Evolutionary conservation across 805 yeast species (phyloP).

Genomic region (Lipomyces yamadae): DNA sequence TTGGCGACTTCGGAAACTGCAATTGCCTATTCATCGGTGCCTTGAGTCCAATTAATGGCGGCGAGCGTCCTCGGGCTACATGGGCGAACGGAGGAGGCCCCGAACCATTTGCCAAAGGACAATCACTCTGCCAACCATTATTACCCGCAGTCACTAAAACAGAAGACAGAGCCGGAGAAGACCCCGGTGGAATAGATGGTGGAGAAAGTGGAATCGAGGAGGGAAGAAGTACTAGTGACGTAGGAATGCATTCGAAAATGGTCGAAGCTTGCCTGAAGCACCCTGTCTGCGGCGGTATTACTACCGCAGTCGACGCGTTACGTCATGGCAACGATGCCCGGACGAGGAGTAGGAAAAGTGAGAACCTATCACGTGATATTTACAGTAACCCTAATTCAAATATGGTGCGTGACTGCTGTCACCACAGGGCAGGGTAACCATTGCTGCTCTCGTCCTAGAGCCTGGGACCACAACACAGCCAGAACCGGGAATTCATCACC

Average conservation of each 20-base stretch:
- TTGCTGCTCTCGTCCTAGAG: neutral
- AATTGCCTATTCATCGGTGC: constrained; percentile 20
- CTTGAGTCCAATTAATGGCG: constrained; percentile 26
- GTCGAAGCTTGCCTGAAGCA: too few relatives aligned
- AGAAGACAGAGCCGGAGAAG: neutral
- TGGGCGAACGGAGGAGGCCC: neutral
- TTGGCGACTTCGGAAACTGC: constrained; percentile 21
- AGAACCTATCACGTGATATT: neutral
- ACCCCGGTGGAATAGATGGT: neutral
- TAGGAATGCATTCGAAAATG: neutral
- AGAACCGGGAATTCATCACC: neutral
- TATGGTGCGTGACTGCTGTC: neutral
- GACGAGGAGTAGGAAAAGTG: too few relatives aligned
- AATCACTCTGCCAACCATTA: neutral
- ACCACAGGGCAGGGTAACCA: neutral
- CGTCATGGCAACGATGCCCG: neutral
- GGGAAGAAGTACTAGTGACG: neutral
- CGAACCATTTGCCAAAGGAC: neutral
- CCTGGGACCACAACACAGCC: neutral
- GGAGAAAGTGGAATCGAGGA: neutral
- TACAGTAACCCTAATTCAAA: neutral
- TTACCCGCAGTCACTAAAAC: neutral
- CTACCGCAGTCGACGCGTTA: too few relatives aligned
- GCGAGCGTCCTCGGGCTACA: constrained; percentile 12
- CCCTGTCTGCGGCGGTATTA: too few relatives aligned